These are phyloP conservation scores for Boletus pseudopeckii DNA, from an alignment of 768 basidiomycete species.

Conservation along the genomic window DNA sequence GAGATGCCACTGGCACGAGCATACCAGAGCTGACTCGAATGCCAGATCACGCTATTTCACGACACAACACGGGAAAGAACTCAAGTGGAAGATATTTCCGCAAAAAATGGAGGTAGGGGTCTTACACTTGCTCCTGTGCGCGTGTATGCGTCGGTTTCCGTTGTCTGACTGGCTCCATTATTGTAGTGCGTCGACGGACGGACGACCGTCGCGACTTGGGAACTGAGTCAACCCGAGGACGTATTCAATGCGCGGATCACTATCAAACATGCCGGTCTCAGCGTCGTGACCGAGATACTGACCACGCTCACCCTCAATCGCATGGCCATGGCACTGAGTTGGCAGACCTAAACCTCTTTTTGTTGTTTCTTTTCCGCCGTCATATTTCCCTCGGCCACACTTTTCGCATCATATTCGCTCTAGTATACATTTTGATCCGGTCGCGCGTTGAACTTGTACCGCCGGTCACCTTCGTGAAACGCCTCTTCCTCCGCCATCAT, in stretches of 20 bases:
- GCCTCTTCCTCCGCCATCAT: not conserved
- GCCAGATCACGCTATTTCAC: slow-evolving; percentile 72
- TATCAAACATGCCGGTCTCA: slow-evolving; percentile 54
- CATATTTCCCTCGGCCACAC: not conserved
- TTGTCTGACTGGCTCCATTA: not conserved
- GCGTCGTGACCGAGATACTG: slow-evolving; percentile 71
- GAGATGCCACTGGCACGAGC: too few relatives aligned
- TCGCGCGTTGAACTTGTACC: slow-evolving; percentile 1
- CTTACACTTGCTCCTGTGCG: not conserved
- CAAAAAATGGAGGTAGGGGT: slow-evolving; percentile 63
- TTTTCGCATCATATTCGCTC: not conserved
- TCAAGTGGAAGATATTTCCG: slow-evolving; percentile 69
- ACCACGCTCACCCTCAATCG: slow-evolving; percentile 73
- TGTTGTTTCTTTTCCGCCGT: not conserved
- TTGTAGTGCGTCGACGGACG: slow-evolving; percentile 62
- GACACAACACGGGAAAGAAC: slow-evolving; percentile 62
- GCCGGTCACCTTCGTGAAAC: slow-evolving; percentile 19
- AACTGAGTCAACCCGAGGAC: slow-evolving; percentile 53
- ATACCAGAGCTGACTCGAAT: not conserved
- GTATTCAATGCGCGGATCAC: slow-evolving; percentile 59
- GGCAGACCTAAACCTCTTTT: slow-evolving; percentile 32
- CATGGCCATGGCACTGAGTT: slow-evolving; percentile 59
- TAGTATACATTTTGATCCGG: not conserved
- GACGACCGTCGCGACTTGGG: slow-evolving; percentile 64
- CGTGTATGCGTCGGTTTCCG: not conserved